phyloP scores from a whole-genome alignment of 2,329 filamentous ascomycete genomes.

The Ophiostoma australiae region DNA sequence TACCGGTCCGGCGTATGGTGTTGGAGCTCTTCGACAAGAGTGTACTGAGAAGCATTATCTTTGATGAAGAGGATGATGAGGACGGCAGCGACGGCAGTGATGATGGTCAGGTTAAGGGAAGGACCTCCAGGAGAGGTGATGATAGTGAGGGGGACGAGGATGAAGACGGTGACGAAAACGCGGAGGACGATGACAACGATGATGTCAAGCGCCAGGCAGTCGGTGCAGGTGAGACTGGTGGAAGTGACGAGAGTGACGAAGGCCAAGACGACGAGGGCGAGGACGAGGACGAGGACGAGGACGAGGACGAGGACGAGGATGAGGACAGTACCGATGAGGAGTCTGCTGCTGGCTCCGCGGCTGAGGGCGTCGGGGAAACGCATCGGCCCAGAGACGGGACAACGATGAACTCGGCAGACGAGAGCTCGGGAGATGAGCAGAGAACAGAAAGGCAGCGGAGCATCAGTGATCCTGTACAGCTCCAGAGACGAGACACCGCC shows the following conservation, averaged over 20 bases:
- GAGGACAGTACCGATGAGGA: background rate
- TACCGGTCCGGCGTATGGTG: slow-evolving; percentile 82
- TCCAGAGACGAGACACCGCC: slow-evolving; percentile 27
- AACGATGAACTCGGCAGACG: slow-evolving; percentile 52
- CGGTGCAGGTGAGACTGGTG: slow-evolving; percentile 21
- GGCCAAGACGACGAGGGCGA: slow-evolving; percentile 16
- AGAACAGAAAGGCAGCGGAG: slow-evolving; percentile 36
- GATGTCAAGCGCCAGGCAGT: background rate
- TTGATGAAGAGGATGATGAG: slow-evolving; percentile 59
- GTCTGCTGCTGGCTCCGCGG: background rate
- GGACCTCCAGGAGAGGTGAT: slow-evolving; percentile 25
- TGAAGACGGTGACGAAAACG: slow-evolving; percentile 25
- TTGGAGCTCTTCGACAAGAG: slow-evolving; percentile 92
- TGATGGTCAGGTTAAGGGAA: slow-evolving; percentile 33
- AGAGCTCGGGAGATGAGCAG: slow-evolving; percentile 46
- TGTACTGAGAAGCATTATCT: slow-evolving; percentile 77
- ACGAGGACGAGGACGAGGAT: slow-evolving; percentile 1
- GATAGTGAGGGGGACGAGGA: slow-evolving; percentile 29
- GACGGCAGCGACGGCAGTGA: slow-evolving; percentile 50
- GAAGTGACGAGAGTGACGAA: slow-evolving; percentile 8
- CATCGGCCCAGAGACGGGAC: background rate
- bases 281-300: slow-evolving; percentile 20
- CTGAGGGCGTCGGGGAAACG: background rate
- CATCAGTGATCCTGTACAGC: slow-evolving; percentile 35
- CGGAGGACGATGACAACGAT: slow-evolving; percentile 24